Conservation (phyloP, 2,329 filamentous ascomycete genomes). For the Dactylonectria macrodidyma region DNA sequence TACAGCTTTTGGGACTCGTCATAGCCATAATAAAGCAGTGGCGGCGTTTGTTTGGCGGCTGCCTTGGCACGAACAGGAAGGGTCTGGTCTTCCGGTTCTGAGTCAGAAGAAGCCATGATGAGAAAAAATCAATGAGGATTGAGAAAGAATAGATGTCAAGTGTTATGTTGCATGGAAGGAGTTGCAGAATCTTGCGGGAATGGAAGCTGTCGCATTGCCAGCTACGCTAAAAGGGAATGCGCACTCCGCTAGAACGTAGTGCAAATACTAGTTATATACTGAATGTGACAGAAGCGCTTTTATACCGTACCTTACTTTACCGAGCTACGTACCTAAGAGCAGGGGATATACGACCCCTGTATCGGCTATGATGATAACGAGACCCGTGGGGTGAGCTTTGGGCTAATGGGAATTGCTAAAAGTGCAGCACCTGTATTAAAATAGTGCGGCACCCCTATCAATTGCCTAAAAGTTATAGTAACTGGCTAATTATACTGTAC, state of each 20-base stretch:
- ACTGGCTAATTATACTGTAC: no score
- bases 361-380: neutral
- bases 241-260: no score
- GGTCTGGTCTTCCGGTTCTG: neutral
- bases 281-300: neutral
- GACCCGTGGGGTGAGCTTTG: no score
- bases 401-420: no score
- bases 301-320: neutral
- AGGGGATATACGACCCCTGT: neutral
- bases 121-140: neutral
- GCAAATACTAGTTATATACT: no score
- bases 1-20: constrained; percentile 3
- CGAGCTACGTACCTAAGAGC: neutral
- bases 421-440: no score
- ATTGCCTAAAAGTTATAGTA: no score
- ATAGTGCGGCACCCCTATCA: no score
- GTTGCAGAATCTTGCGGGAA: constrained; percentile 9
- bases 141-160: neutral
- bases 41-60: constrained; percentile 1
- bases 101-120: constrained; percentile 1
- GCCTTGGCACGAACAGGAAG: constrained; percentile 4
- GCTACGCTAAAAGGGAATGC: no score
- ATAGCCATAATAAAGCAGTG: constrained; percentile 15
- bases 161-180: constrained; percentile 1
- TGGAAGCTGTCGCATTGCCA: no score